These are phyloP conservation scores for Plantago coronopus DNA, from an alignment of 305 asterid genomes.

Conservation along the genomic window DNA sequence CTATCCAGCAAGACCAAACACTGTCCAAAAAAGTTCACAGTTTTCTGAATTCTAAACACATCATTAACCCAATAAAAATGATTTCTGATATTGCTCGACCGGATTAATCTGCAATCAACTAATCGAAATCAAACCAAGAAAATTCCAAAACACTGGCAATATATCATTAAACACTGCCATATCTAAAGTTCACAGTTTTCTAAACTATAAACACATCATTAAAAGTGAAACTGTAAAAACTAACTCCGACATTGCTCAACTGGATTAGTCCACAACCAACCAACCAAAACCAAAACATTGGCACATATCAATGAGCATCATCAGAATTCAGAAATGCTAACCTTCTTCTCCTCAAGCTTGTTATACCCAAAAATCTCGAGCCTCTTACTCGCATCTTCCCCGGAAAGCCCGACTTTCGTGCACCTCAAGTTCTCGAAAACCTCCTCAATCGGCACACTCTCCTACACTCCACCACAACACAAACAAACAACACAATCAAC, in stretches of 20 bases:
- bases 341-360: conserved; percentile 69
- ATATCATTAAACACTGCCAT: too few species aligned
- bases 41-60: too few species aligned
- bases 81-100: too few species aligned
- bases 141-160: not conserved
- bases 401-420: conserved; percentile 45
- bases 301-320: too few species aligned
- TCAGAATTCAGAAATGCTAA: too few species aligned
- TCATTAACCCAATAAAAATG: too few species aligned
- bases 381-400: conserved; percentile 48
- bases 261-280: not conserved
- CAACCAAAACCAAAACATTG: not conserved
- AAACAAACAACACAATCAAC: conserved; percentile 4
- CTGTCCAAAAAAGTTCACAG: too few species aligned
- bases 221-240: too few species aligned
- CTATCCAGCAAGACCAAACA: too few species aligned
- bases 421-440: conserved; percentile 60
- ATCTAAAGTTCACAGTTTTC: too few species aligned
- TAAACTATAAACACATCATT: too few species aligned
- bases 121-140: not conserved
- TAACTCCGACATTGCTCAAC: too few species aligned
- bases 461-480: conserved; percentile 30
- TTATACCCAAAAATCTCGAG: conserved; percentile 57
- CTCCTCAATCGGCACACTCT: conserved; percentile 58
- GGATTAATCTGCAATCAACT: conserved; percentile 1